Evolutionary conservation across 306 rosid species (phyloP).

Genomic region (Prunus persica): DNA sequence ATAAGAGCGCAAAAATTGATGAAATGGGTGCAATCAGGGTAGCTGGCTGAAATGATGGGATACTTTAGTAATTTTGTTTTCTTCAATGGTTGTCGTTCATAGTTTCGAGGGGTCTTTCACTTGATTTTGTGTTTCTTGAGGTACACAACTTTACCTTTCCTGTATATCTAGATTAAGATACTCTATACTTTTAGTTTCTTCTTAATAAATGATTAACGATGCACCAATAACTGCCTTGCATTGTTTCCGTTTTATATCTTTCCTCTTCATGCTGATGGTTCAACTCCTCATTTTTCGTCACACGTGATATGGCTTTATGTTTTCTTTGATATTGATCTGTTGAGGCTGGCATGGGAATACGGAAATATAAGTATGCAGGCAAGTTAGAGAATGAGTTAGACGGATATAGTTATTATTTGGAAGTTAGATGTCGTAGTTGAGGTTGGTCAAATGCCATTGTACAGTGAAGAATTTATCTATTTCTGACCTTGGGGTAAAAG

Average conservation of each 20-base stretch:
- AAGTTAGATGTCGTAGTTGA: background rate
- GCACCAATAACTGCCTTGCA: background rate
- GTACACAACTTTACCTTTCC: constrained; percentile 43
- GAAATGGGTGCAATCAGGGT: constrained; percentile 84
- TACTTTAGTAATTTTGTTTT: constrained; percentile 49
- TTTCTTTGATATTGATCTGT: background rate
- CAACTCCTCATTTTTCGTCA: background rate
- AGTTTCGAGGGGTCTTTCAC: constrained; percentile 59
- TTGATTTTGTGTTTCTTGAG: constrained; percentile 63
- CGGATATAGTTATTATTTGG: background rate
- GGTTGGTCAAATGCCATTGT: background rate
- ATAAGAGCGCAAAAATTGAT: constrained; percentile 83
- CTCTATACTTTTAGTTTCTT: background rate
- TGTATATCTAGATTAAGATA: background rate
- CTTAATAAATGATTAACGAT: too few relatives aligned
- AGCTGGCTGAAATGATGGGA: constrained; percentile 64
- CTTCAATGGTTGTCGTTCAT: constrained; percentile 61
- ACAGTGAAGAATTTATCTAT: too few relatives aligned
- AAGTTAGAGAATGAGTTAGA: background rate
- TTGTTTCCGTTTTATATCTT: background rate
- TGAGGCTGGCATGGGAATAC: background rate
- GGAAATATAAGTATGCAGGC: background rate
- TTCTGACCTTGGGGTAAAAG: too few relatives aligned
- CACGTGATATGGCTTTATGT: background rate
- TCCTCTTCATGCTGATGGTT: background rate